A percentile compares a stretch with the other conserved stretches of the same genome.
These are phyloP conservation scores for Raddia guianensis DNA, from an alignment of 176 grass and related monocot genomes.

Conservation along the genomic window DNA sequence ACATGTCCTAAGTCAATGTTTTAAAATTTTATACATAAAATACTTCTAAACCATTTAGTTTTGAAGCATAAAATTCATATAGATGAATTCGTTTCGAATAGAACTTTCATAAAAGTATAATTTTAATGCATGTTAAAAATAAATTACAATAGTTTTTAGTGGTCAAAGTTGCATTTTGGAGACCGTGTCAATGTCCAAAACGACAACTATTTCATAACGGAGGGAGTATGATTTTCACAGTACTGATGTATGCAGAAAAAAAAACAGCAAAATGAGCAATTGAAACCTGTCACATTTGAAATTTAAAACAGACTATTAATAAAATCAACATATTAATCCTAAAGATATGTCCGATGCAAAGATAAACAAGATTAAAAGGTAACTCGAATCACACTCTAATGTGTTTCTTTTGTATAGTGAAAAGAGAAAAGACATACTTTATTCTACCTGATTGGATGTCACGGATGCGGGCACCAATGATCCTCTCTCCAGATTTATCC, in stretches of 20 bases:
- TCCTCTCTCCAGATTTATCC: constrained; percentile 66
- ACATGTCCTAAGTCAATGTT: no score
- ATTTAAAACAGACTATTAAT: background rate
- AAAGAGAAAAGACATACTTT: constrained; percentile 50
- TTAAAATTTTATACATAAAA: no score
- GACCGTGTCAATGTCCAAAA: no score
- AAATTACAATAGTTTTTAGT: no score
- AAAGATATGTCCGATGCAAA: background rate
- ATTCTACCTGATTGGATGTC: constrained; percentile 88
- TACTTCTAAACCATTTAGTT: no score
- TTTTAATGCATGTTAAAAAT: no score
- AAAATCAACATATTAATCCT: background rate
- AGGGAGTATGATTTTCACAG: no score
- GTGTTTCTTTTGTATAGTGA: background rate
- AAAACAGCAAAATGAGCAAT: background rate
- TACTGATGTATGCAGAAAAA: background rate
- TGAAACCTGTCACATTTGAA: constrained; percentile 6
- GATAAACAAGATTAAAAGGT: background rate
- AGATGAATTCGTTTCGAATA: no score
- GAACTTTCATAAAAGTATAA: no score
- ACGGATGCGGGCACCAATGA: constrained; percentile 78
- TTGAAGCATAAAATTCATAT: no score
- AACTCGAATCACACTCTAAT: constrained; percentile 27
- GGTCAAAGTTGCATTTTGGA: no score
- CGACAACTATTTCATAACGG: no score